Percentiles rank a stretch among this genome's conserved stretches.
phyloP scores from a whole-genome alignment of 2,329 filamentous ascomycete species.

The Exophiala xenobiotica region DNA sequence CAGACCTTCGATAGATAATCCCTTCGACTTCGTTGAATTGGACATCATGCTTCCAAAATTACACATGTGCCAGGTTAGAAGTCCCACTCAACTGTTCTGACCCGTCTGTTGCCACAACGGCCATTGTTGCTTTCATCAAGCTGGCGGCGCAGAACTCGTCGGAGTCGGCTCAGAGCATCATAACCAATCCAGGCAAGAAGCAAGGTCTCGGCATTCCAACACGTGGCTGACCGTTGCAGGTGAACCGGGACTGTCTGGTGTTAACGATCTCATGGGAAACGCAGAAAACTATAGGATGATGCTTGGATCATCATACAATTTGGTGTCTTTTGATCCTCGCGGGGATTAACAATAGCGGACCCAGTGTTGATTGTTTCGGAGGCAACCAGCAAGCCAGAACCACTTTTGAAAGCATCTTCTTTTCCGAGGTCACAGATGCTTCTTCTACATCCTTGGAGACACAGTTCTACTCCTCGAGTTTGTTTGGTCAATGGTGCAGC shows the following conservation, averaged over 20 bases:
- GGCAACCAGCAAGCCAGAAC: background rate
- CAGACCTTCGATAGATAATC: background rate
- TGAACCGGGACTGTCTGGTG: background rate
- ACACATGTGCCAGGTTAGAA: background rate
- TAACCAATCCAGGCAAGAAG: background rate
- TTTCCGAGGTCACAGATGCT: conserved; percentile 10
- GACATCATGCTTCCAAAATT: background rate
- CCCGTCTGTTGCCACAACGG: background rate
- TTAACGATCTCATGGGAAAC: background rate
- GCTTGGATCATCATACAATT: background rate
- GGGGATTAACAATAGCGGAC: background rate
- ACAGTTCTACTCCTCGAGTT: conserved; percentile 19
- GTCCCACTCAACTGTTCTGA: background rate
- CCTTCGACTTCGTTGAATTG: background rate
- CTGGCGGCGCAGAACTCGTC: background rate
- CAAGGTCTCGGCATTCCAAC: background rate
- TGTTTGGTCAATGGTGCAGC: conserved; percentile 30
- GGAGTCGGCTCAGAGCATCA: background rate
- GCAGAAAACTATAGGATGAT: background rate
- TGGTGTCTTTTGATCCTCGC: background rate
- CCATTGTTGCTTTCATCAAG: background rate
- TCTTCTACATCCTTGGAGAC: conserved; percentile 19
- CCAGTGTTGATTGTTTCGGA: background rate
- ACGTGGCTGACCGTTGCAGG: background rate
- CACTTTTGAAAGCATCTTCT: background rate